A percentile compares a stretch with the other conserved stretches of the same genome.
Conservation (phyloP, 202 grass and related monocot genomes). For the Setaria italica region DNA sequence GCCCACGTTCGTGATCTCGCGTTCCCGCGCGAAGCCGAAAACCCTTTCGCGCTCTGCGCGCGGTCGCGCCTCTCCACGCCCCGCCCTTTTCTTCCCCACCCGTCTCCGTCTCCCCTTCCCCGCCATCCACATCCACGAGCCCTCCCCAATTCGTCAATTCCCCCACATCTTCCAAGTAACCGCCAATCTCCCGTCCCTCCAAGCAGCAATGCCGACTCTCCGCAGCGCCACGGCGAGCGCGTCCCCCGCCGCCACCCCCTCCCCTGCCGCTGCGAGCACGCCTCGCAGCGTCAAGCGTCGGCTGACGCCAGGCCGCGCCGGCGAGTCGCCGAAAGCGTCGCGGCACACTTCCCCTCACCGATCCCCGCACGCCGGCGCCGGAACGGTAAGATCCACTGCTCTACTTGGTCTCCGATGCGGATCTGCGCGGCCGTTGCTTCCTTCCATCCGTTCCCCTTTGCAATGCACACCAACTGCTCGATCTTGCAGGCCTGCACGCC, state of each 20-base stretch:
- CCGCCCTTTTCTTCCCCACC: slow-evolving; percentile 49
- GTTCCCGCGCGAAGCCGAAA: slow-evolving; percentile 64
- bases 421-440: slow-evolving; percentile 10
- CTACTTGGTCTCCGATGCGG: neutral
- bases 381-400: slow-evolving; percentile 36
- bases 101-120: neutral
- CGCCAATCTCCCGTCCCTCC: neutral
- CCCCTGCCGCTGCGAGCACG: slow-evolving; percentile 37
- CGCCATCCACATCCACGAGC: neutral
- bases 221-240: slow-evolving; percentile 50
- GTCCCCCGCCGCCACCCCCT: slow-evolving; percentile 14
- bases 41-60: slow-evolving; percentile 54
- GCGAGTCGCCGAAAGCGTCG: slow-evolving; percentile 12
- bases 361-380: slow-evolving; percentile 38
- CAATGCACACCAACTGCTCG: slow-evolving; percentile 48
- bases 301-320: slow-evolving; percentile 30
- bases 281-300: slow-evolving; percentile 56
- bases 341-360: slow-evolving; percentile 50
- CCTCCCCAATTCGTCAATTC: slow-evolving; percentile 17
- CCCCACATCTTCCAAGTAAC: neutral
- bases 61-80: slow-evolving; percentile 4
- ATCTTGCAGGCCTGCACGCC: slow-evolving; percentile 43
- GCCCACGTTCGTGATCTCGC: slow-evolving; percentile 26
- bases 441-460: neutral
- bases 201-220: slow-evolving; percentile 54